Evolutionary conservation across 2,329 filamentous ascomycete genomes (phyloP).

Genomic region (Mycosphaerella arachidis): DNA sequence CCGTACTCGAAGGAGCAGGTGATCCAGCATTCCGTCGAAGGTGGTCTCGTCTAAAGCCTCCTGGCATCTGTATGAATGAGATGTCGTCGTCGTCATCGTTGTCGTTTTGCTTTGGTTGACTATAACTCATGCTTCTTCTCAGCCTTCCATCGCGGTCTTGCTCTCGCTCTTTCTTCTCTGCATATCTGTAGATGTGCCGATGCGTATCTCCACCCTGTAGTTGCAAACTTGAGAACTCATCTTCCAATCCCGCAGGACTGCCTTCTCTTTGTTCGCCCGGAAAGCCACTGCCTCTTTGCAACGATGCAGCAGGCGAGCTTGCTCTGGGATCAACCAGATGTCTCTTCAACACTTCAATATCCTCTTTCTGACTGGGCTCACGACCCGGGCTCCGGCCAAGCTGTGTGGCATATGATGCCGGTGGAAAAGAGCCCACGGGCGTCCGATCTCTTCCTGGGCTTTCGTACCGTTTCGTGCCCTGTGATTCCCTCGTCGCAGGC

Average conservation of each 20-base stretch:
- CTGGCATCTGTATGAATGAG: slow-evolving; percentile 84
- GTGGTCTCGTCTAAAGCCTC: slow-evolving; percentile 88
- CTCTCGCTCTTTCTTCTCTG: slow-evolving; percentile 77
- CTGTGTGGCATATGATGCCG: slow-evolving; percentile 48
- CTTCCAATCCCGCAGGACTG: slow-evolving; percentile 43
- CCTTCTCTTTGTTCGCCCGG: slow-evolving; percentile 28
- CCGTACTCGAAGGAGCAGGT: slow-evolving; percentile 43
- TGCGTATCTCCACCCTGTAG: slow-evolving; percentile 94
- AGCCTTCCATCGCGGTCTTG: slow-evolving; percentile 59
- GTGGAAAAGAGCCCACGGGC: slow-evolving; percentile 75
- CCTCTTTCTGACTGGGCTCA: slow-evolving; percentile 66
- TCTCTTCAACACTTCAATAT: slow-evolving; percentile 84
- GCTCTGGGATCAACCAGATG: slow-evolving; percentile 72
- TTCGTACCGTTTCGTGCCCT: slow-evolving; percentile 28
- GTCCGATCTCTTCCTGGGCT: slow-evolving; percentile 50
- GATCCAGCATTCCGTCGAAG: slow-evolving; percentile 67
- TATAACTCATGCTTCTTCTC: slow-evolving; percentile 84
- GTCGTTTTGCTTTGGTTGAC: slow-evolving; percentile 63
- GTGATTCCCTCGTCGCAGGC: slow-evolving; percentile 52
- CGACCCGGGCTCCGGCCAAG: slow-evolving; percentile 46
- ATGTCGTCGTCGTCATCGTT: slow-evolving; percentile 69
- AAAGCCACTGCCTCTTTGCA: slow-evolving; percentile 20
- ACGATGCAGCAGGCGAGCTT: slow-evolving; percentile 32
- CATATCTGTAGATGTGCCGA: slow-evolving; percentile 92
- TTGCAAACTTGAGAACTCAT: slow-evolving; percentile 89